Evolutionary conservation across 192 early-diverging fungal genomes (phyloP).

Genomic region (Umbelopsis isabellina): DNA sequence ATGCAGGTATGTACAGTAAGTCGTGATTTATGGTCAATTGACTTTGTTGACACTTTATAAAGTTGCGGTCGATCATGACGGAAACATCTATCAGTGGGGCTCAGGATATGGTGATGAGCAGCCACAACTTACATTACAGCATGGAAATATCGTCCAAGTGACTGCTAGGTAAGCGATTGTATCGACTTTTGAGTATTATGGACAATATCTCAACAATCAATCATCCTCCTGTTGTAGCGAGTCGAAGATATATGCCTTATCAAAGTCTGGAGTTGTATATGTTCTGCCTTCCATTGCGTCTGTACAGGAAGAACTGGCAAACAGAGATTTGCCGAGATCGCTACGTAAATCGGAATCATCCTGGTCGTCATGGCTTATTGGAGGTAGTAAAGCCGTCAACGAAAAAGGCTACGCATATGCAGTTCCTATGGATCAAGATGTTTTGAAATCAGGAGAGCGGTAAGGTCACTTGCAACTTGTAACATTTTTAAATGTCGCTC

Average conservation of each 20-base stretch:
- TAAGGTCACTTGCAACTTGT: not conserved
- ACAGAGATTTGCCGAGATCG: not conserved
- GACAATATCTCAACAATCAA: too few species aligned
- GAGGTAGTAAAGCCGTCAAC: not conserved
- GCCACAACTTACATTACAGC: slow-evolving; percentile 37
- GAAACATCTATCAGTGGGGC: slow-evolving; percentile 49
- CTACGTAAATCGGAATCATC: not conserved
- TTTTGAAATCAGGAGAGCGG: slow-evolving; percentile 9
- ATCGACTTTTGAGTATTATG: too few species aligned
- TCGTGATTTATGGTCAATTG: not conserved
- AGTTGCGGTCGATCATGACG: slow-evolving; percentile 42
- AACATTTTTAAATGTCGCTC: not conserved
- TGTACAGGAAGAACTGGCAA: not conserved
- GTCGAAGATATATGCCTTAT: not conserved
- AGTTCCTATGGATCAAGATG: not conserved
- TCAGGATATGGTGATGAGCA: slow-evolving; percentile 32
- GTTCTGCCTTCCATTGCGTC: not conserved
- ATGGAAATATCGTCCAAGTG: slow-evolving; percentile 39
- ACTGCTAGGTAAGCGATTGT: slow-evolving; percentile 22
- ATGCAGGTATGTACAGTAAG: slow-evolving; percentile 23
- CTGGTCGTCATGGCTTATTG: not conserved
- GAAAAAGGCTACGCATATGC: not conserved
- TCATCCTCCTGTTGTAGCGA: not conserved
- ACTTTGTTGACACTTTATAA: not conserved
- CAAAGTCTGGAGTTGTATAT: not conserved